Conservation (phyloP, 306 rosid species). For the Malus sieversii region DNA sequence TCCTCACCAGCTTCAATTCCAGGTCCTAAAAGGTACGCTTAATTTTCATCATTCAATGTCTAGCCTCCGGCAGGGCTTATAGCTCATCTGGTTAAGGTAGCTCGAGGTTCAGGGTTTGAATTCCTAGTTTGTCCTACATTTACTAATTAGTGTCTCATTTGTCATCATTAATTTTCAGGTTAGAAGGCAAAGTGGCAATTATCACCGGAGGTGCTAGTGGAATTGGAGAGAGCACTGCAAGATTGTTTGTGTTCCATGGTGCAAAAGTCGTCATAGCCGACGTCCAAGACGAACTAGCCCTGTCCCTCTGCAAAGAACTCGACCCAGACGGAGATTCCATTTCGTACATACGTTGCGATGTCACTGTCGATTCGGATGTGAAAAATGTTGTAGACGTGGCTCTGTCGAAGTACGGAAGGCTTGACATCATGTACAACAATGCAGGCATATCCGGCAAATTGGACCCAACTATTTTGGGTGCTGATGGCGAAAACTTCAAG, state of each 20-base stretch:
- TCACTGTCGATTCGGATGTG: conserved; percentile 43
- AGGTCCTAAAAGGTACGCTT: conserved; percentile 20
- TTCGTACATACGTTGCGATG: conserved; percentile 49
- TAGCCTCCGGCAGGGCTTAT: neutral
- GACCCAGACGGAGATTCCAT: neutral
- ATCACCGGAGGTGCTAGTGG: conserved; percentile 80
- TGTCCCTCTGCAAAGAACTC: conserved; percentile 32
- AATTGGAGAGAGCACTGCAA: conserved; percentile 57
- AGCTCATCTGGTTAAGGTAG: neutral
- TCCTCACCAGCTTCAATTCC: conserved; percentile 14
- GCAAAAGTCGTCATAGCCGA: conserved; percentile 62
- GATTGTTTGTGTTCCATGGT: conserved; percentile 46
- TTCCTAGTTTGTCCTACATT: neutral
- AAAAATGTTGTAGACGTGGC: conserved; percentile 38
- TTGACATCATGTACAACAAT: conserved; percentile 65
- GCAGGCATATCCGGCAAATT: conserved; percentile 42
- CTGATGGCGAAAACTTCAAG: conserved; percentile 30
- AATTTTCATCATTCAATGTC: neutral
- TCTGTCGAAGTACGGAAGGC: conserved; percentile 40
- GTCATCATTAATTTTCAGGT: conserved; percentile 20
- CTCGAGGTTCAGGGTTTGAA: neutral
- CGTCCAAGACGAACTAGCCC: conserved; percentile 57
- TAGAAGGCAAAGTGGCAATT: conserved; percentile 63
- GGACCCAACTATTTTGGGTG: conserved; percentile 3
- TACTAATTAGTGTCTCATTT: too few relatives aligned